Evolutionary conservation across 441 rosid genomes (phyloP).

Genomic region (Erysimum cheiri): DNA sequence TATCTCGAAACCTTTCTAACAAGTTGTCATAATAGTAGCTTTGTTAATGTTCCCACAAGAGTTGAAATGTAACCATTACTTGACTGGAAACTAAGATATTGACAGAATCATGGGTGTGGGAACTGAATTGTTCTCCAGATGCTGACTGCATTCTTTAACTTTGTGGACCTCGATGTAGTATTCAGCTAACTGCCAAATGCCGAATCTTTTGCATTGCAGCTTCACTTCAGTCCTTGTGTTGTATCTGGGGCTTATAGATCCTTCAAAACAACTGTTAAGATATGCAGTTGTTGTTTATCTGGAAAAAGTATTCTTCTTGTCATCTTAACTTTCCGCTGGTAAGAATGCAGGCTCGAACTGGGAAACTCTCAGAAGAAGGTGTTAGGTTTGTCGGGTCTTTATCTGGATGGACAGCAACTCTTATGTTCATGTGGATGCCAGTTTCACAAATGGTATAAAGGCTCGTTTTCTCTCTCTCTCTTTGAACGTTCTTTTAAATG

Average conservation of each 20-base stretch:
- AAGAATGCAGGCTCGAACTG: conserved; percentile 78
- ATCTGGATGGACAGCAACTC: conserved; percentile 98
- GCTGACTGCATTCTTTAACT: conserved; percentile 10
- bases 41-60: not conserved
- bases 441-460: conserved; percentile 78
- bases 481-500: not conserved
- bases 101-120: not conserved
- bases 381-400: conserved; percentile 67
- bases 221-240: conserved; percentile 8
- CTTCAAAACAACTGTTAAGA: conserved; percentile 2
- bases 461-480: not conserved
- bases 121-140: not conserved
- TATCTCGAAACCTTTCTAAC: not conserved
- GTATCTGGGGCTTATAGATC: not conserved
- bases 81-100: conserved; percentile 14
- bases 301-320: not conserved
- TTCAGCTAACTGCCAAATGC: not conserved
- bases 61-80: conserved; percentile 2
- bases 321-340: conserved; percentile 44
- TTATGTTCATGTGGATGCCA: conserved; percentile 99
- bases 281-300: conserved; percentile 10
- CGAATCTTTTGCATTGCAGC: not conserved
- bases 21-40: conserved; percentile 8
- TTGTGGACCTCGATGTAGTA: not conserved
- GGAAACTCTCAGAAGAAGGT: conserved; percentile 73